phyloP scores from a whole-genome alignment of 2,329 filamentous ascomycete species.

The Stemphylium vesicarium region DNA sequence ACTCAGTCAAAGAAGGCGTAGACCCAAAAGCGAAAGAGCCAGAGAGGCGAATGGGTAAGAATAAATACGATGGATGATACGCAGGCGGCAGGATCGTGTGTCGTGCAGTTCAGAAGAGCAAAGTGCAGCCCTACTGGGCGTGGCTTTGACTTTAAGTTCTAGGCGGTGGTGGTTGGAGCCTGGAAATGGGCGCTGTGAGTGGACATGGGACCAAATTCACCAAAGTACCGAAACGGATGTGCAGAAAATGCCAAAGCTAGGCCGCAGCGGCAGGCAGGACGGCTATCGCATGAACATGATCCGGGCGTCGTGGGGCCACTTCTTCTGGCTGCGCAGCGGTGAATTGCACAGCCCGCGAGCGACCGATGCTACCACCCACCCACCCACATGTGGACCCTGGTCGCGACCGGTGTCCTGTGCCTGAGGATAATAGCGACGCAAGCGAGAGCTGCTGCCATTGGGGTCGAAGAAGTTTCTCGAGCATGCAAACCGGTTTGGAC shows the following conservation, averaged over 20 bases:
- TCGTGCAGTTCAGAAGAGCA: constrained; percentile 29
- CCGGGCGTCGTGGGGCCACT: constrained; percentile 32
- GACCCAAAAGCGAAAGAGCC: constrained; percentile 27
- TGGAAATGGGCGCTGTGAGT: constrained; percentile 36
- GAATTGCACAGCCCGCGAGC: constrained; percentile 44
- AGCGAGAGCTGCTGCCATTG: constrained; percentile 13
- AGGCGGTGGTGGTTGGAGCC: constrained; percentile 40
- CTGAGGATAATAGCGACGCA: constrained; percentile 19
- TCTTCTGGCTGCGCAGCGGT: constrained; percentile 27
- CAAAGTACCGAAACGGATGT: constrained; percentile 20
- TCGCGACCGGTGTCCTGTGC: constrained; percentile 34
- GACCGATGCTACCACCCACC: constrained; percentile 12
- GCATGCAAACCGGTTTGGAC: constrained; percentile 8
- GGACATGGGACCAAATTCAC: constrained; percentile 23
- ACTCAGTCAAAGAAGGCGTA: constrained; percentile 21
- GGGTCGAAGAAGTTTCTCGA: constrained; percentile 12
- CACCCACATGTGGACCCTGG: constrained; percentile 34
- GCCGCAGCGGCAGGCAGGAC: constrained; percentile 29
- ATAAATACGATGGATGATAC: constrained; percentile 29
- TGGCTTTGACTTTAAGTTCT: constrained; percentile 34
- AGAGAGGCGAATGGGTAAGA: constrained; percentile 29
- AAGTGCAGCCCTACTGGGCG: constrained; percentile 33
- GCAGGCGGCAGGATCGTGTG: constrained; percentile 25
- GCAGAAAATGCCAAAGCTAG: constrained; percentile 27
- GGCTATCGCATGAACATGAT: constrained; percentile 31